Percentiles rank a stretch among this genome's conserved stretches.
Conservation (phyloP, 768 basidiomycete species). For the Psilocybe tampanensis region DNA sequence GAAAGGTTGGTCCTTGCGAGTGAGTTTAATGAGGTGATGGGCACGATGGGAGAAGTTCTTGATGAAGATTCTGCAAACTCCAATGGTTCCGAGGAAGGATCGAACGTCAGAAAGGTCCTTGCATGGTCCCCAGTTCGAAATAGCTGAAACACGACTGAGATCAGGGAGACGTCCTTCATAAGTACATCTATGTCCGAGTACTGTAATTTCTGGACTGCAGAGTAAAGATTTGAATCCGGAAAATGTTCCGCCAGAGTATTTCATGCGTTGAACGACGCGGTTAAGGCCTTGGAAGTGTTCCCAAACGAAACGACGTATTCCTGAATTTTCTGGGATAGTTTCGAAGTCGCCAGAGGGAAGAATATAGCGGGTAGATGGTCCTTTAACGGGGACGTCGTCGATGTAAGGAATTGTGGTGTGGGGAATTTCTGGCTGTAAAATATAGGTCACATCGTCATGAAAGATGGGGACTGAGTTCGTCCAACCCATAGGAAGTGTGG, state of each 20-base stretch:
- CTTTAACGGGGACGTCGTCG: conserved; percentile 19
- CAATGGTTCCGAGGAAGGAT: conserved; percentile 32
- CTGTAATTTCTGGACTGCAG: conserved; percentile 10
- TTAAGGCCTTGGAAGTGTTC: conserved; percentile 37
- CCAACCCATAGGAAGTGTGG: conserved; percentile 37
- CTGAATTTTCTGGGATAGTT: conserved; percentile 24
- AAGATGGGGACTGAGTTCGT: conserved; percentile 20
- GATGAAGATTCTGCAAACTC: conserved; percentile 31
- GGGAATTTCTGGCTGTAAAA: conserved; percentile 34
- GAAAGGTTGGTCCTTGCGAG: conserved; percentile 28
- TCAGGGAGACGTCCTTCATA: conserved; percentile 22
- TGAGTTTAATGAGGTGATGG: conserved; percentile 25
- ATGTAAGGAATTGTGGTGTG: no score
- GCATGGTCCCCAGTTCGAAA: conserved; percentile 28
- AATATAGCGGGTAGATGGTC: conserved; percentile 32
- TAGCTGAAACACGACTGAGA: conserved; percentile 20
- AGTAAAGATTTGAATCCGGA: conserved; percentile 23
- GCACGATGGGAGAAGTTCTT: conserved; percentile 26
- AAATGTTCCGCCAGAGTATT: no score
- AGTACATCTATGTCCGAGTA: conserved; percentile 4
- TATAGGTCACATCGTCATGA: conserved; percentile 6
- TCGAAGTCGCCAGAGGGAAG: conserved; percentile 20
- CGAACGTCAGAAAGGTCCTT: conserved; percentile 22
- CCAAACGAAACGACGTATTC: no score
- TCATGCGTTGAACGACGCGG: conserved; percentile 35